Evolutionary conservation across 2,329 filamentous ascomycete species (phyloP).

Genomic region (Colletotrichum eremochloae): DNA sequence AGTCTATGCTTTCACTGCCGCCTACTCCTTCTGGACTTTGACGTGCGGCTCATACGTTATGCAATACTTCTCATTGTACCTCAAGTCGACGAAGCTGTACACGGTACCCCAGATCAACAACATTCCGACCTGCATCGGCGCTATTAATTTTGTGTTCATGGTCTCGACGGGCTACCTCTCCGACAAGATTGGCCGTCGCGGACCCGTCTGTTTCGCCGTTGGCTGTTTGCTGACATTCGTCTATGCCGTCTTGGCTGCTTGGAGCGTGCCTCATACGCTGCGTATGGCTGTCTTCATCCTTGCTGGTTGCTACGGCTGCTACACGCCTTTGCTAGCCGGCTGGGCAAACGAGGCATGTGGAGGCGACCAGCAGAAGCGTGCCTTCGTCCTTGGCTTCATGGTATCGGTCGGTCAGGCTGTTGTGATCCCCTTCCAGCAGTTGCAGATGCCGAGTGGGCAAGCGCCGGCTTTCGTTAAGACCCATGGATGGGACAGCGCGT

Average conservation of each 20-base stretch:
- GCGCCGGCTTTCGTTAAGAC: conserved; percentile 53
- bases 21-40: conserved; percentile 55
- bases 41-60: conserved; percentile 56
- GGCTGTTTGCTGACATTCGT: conserved; percentile 52
- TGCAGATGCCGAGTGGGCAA: conserved; percentile 53
- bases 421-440: conserved; percentile 56
- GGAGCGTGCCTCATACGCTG: conserved; percentile 54
- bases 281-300: conserved; percentile 57
- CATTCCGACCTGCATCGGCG: conserved; percentile 59
- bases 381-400: conserved; percentile 56
- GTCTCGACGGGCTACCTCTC: conserved; percentile 52
- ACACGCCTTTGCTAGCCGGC: conserved; percentile 56
- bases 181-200: conserved; percentile 53
- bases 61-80: conserved; percentile 57
- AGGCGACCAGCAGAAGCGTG: conserved; percentile 58
- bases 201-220: conserved; percentile 53
- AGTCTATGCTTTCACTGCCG: conserved; percentile 57
- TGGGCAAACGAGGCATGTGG: conserved; percentile 58
- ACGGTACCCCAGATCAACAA: conserved; percentile 58
- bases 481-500: conserved; percentile 53
- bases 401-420: conserved; percentile 54
- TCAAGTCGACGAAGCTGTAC: conserved; percentile 53
- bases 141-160: conserved; percentile 59
- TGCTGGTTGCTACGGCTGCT: conserved; percentile 57
- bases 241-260: conserved; percentile 54